Conservation (phyloP, 2,329 filamentous ascomycete species). For the Diaporthe sp. region DNA sequence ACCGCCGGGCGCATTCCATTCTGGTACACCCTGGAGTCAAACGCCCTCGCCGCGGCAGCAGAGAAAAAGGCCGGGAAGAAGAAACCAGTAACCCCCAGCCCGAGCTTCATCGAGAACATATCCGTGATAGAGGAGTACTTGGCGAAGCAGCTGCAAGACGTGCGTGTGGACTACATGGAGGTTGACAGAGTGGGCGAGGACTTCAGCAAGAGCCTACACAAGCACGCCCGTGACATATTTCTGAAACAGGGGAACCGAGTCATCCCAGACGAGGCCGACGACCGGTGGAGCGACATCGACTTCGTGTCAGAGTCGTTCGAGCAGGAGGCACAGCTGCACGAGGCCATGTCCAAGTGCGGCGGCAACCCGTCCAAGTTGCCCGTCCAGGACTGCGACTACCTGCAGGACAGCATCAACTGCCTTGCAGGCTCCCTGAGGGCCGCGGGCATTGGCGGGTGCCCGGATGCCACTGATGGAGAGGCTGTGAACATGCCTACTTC, state of each 20-base stretch:
- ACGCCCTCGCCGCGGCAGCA: background rate
- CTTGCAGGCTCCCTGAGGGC: background rate
- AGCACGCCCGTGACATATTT: background rate
- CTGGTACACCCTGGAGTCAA: background rate
- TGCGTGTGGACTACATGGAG: background rate
- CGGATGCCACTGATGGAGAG: background rate
- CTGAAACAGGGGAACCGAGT: too few species aligned
- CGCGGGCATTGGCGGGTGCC: background rate
- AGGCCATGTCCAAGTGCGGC: background rate
- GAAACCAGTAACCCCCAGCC: accelerated
- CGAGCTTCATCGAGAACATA: background rate
- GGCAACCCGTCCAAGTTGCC: background rate
- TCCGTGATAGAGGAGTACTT: background rate
- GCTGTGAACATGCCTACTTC: background rate
- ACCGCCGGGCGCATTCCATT: background rate
- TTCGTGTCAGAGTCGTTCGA: background rate
- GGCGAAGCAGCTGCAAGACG: background rate
- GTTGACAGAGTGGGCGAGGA: background rate
- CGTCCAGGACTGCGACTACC: constrained; percentile 3
- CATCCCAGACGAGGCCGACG: background rate
- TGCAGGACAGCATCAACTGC: constrained; percentile 1
- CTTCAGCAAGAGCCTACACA: background rate
- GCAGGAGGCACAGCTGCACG: background rate
- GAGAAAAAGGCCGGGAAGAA: background rate
- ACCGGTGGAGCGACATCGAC: background rate